Evolutionary conservation across 108 stramenopile species (phyloP).

Genomic region (Nitzschia sp.): DNA sequence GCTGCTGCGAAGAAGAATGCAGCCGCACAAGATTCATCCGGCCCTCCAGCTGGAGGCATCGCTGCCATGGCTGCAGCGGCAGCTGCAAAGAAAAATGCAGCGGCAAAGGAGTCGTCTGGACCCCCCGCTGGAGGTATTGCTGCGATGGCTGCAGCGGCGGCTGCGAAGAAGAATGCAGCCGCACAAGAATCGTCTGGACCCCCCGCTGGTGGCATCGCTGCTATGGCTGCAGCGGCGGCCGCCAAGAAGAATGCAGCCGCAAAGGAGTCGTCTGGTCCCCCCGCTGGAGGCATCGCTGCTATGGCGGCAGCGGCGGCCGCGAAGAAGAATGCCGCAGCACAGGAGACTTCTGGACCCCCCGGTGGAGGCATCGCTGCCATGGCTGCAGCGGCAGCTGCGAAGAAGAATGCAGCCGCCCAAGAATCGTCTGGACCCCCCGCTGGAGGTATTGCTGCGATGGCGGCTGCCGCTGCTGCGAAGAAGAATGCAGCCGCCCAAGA

Average conservation of each 20-base stretch:
- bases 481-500: not conserved
- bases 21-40: not conserved
- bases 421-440: not conserved
- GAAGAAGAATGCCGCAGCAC: not conserved
- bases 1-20: conserved; percentile 24
- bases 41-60: conserved; percentile 1
- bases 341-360: not conserved
- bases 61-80: conserved; percentile 27
- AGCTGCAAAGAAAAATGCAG: conserved; percentile 7
- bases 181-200: not conserved
- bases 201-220: conserved; percentile 11
- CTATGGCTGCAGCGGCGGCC: conserved; percentile 13
- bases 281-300: conserved; percentile 18
- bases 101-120: not conserved
- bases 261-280: not conserved
- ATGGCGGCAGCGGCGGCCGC: conserved; percentile 20
- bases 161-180: not conserved
- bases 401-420: not conserved
- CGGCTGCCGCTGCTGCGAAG: conserved; percentile 10
- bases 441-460: conserved; percentile 14
- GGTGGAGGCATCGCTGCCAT: conserved; percentile 36
- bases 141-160: conserved; percentile 27
- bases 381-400: conserved; percentile 34
- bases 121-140: conserved; percentile 24
- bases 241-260: conserved; percentile 12